Conservation (phyloP, 257 asterid species). For the Solanum tarapatanum region DNA sequence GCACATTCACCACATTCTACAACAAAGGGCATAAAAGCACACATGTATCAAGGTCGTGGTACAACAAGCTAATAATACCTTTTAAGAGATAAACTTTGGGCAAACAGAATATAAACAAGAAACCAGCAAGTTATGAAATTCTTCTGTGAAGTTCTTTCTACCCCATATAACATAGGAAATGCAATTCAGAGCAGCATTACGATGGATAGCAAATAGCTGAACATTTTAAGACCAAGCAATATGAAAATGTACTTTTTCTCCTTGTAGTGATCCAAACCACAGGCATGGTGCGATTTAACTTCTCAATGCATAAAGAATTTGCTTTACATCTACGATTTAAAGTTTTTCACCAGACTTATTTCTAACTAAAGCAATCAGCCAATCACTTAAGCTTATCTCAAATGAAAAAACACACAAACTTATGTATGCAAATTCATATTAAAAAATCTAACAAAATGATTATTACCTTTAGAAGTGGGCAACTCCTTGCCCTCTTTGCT, state of each 20-base stretch:
- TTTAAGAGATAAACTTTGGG: background rate
- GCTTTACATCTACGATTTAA: background rate
- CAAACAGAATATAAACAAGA: background rate
- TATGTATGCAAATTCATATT: background rate
- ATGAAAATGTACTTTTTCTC: background rate
- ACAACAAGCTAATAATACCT: background rate
- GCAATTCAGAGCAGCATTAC: background rate
- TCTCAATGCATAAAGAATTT: background rate
- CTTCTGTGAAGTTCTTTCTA: background rate
- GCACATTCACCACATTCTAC: background rate
- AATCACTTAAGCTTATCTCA: background rate
- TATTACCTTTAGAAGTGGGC: slow-evolving; percentile 79
- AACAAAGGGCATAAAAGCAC: background rate
- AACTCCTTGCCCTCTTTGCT: slow-evolving; percentile 76
- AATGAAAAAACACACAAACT: background rate
- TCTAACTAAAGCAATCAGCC: background rate
- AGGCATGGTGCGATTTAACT: background rate
- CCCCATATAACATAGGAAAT: background rate
- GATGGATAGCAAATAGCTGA: background rate
- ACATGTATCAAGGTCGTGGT: background rate
- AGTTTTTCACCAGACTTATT: background rate
- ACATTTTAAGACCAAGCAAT: background rate
- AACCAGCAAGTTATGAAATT: background rate
- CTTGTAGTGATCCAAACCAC: background rate
- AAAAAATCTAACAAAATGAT: background rate